Evolutionary conservation across 2,329 filamentous ascomycete genomes (phyloP).

Genomic region (Fusarium sp.): DNA sequence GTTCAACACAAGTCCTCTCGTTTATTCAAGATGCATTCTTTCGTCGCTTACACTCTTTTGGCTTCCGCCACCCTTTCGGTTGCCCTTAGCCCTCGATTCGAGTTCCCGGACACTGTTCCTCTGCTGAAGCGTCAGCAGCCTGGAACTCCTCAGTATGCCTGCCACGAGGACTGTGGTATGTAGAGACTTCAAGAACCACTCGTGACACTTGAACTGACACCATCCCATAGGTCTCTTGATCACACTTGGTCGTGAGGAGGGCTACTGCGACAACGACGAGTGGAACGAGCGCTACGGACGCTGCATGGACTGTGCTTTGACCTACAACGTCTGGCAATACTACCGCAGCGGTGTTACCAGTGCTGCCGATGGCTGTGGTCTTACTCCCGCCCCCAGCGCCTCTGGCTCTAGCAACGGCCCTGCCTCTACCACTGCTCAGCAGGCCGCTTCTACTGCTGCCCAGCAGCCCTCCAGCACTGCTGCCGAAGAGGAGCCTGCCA

Average conservation of each 20-base stretch:
- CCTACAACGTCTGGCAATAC: constrained; percentile 56
- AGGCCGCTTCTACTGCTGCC: neutral
- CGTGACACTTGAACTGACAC: neutral
- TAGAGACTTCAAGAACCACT: neutral
- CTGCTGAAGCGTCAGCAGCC: constrained; percentile 55
- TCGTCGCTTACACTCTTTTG: constrained; percentile 33
- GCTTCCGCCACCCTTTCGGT: constrained; percentile 26
- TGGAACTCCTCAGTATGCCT: constrained; percentile 55
- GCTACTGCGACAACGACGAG: constrained; percentile 50
- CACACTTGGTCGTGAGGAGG: constrained; percentile 47
- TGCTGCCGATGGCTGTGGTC: constrained; percentile 46
- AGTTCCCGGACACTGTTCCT: constrained; percentile 34
- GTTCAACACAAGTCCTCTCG: neutral
- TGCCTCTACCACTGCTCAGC: constrained; percentile 3
- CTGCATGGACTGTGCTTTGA: constrained; percentile 55
- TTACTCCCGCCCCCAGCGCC: constrained; percentile 29
- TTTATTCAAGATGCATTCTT: constrained; percentile 28
- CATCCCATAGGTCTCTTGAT: constrained; percentile 37
- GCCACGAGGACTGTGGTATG: constrained; percentile 58
- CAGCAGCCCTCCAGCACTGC: constrained; percentile 1
- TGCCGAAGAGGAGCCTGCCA: neutral
- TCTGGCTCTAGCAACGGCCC: constrained; percentile 17
- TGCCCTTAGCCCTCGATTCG: constrained; percentile 47
- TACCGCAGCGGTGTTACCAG: constrained; percentile 51
- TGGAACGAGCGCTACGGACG: constrained; percentile 53